A percentile compares a stretch with the other conserved stretches of the same genome.
phyloP scores from a whole-genome alignment of 1,139 yeast genomes.

The Candida pseudoviswanathii region DNA sequence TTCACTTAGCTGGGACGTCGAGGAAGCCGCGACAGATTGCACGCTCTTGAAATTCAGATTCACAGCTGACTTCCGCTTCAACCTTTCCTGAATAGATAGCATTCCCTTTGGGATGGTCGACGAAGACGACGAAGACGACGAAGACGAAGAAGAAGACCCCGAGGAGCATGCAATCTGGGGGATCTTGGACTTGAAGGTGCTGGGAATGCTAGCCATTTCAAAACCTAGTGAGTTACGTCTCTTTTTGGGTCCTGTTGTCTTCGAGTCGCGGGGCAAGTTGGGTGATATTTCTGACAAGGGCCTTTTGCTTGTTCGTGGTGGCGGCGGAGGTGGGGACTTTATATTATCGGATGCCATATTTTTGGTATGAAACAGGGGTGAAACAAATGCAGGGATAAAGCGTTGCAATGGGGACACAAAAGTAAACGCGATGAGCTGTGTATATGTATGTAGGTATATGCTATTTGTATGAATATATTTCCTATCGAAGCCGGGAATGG shows the following conservation, averaged over 20 bases:
- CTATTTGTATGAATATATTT: neutral
- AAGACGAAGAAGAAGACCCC: conserved; percentile 5
- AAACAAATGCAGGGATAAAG: conserved; percentile 5
- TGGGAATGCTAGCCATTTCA: conserved; percentile 13
- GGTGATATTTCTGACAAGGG: conserved; percentile 14
- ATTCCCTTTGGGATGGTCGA: conserved; percentile 11
- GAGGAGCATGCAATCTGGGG: conserved; percentile 10
- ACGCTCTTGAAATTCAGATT: conserved; percentile 7
- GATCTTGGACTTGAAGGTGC: conserved; percentile 11
- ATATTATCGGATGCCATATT: neutral
- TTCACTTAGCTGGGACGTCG: conserved; percentile 11
- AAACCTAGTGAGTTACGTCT: conserved; percentile 13
- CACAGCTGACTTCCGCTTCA: conserved; percentile 13
- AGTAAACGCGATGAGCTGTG: neutral
- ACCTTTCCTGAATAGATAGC: conserved; percentile 13
- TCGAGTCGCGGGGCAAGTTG: conserved; percentile 4
- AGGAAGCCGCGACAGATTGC: conserved; percentile 7
- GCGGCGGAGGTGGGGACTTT: neutral
- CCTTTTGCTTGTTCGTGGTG: conserved; percentile 6
- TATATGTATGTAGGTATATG: neutral
- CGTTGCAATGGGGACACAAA: neutral
- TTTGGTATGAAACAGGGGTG: conserved; percentile 11
- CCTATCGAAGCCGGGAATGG: too few relatives aligned
- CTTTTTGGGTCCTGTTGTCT: conserved; percentile 1
- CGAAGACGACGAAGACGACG: conserved; percentile 1